Evolutionary conservation across 2,329 filamentous ascomycete species (phyloP), one percentile per base, ranked within the genome.

Genomic region (Claviceps cyperi): DNA sequence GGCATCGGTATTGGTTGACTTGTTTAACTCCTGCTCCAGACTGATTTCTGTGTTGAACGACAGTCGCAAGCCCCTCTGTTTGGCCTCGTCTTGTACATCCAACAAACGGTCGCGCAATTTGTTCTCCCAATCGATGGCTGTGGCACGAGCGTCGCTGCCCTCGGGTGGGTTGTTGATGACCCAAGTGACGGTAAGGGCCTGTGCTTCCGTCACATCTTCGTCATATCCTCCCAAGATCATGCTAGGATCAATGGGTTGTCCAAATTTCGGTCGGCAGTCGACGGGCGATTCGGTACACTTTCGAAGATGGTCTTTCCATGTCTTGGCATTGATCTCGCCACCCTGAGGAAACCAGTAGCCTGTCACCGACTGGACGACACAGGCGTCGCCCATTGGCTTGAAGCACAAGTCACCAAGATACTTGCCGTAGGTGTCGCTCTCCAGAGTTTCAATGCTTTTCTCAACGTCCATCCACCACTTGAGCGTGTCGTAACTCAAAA

Each of bases 1-100:
- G 43, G 91, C 94, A 65, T 98, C 92, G 0, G 92, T 97, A 66
- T 98, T 98, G 47, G 89, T 96, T 38, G 89, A 94, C 69, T 97
- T 95, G 72, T 96, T 98, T 51, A 98, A 75, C 62, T 98, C 92
- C 63, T 96, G 78, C 64, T 97, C 91, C 53, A 98, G 71, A 65
- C 90, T 96, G 66, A 91, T 86, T 68, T 98, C 92, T 0, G 92
- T 94, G 47, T 82, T 94, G 74, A 97, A 98, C 7, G 90, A 97
- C 37, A 98, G 70, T 19, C 92, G 78, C 9, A 98, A 75, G 1
- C 90, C 90, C 46, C 86, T 81, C 19, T 83, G 74, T 3, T 67
- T 67, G 7, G 92, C 94, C 66, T 98, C 89, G 14, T 77, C 70
- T 64, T 95, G 88, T 1, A 89, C 80, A n/a, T 80, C 76, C 19